Evolutionary conservation across 2,329 filamentous ascomycete species (phyloP), one percentile per base, ranked within the genome.

Genomic region (Raffaelea arxii): DNA sequence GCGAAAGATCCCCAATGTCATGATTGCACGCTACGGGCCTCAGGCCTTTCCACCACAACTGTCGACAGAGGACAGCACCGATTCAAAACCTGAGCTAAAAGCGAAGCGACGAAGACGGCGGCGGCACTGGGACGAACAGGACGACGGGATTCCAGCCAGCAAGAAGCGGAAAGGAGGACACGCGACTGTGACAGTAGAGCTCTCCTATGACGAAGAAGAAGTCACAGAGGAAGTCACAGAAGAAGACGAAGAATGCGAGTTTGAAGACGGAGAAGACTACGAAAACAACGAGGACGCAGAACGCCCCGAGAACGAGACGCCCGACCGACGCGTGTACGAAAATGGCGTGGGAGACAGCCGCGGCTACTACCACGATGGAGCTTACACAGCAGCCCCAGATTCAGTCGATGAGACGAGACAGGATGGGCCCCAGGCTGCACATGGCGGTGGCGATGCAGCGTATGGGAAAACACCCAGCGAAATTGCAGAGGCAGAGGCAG

Each of bases 331-430:
- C 25, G 68, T 75, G 37, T 79, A 80, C 56, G 57, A 68, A 9
- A 59, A 68, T 47, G 70, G 70, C 6, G 51, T 63, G 19, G 71
- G 73, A 45, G 77, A 83, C 55, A 66, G 70, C 21, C 65, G 75
- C 46, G 84, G 83, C 11, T 82, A 78, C 58, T 92, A 86, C 60
- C 69, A 80, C 16, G 86, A 94, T 54, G 89, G 88, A 42, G 84
- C 86, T 32, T 95, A 88, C 60, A 78, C 83, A 22, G 84, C 81
- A 4, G 69, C 74, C 3, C 72, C 77, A 0, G 65, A 71, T 12
- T 57, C 11, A 59, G 62, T 22, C 12, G 23, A 5, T 4, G 23
- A 6, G 23, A 25, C 11, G 12, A 12, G 19, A 9, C 9, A 9
- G 27, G 27, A 22, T 5, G 23, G 38, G 3, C 23, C 9, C 23